phyloP scores from a whole-genome alignment of 2,329 filamentous ascomycete species.

The Colletotrichum cuscutae region DNA sequence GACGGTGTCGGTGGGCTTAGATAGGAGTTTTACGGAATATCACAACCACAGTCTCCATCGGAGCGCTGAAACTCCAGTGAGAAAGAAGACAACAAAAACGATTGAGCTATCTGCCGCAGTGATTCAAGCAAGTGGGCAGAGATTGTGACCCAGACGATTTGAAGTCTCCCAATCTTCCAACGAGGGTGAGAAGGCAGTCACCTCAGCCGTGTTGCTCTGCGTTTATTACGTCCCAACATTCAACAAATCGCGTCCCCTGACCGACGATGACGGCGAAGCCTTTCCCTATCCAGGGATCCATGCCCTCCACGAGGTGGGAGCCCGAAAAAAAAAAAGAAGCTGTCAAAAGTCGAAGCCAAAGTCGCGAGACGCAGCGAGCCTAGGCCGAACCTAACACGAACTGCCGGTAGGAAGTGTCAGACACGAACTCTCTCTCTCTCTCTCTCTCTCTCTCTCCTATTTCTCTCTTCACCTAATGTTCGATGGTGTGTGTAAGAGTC shows the following conservation, averaged over 20 bases:
- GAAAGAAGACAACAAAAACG: not conserved
- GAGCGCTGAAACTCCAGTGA: not conserved
- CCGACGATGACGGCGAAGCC: not conserved
- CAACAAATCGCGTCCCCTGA: not conserved
- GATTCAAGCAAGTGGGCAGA: not conserved
- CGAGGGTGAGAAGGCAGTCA: not conserved
- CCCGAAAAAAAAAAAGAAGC: not conserved
- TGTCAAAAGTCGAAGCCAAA: constrained; percentile 7
- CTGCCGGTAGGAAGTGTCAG: not conserved
- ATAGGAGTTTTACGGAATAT: constrained; percentile 34
- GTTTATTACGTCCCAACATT: not conserved
- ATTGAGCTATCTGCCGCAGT: not conserved
- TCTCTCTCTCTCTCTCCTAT: not conserved
- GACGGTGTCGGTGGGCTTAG: constrained; percentile 25
- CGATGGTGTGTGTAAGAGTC: not conserved
- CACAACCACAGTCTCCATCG: constrained; percentile 9
- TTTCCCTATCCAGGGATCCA: not conserved
- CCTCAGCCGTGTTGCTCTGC: not conserved
- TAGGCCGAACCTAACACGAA: not conserved
- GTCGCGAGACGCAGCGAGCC: not conserved
- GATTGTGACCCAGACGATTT: not conserved
- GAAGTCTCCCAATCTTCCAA: too few species aligned
- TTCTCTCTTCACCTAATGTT: not conserved
- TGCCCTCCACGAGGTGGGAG: not conserved
- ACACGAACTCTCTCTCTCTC: not conserved